Evolutionary conservation across 495 filamentous ascomycete species (phyloP), one percentile per base, ranked within the genome.

Genomic region (Lentithecium fluviatile): DNA sequence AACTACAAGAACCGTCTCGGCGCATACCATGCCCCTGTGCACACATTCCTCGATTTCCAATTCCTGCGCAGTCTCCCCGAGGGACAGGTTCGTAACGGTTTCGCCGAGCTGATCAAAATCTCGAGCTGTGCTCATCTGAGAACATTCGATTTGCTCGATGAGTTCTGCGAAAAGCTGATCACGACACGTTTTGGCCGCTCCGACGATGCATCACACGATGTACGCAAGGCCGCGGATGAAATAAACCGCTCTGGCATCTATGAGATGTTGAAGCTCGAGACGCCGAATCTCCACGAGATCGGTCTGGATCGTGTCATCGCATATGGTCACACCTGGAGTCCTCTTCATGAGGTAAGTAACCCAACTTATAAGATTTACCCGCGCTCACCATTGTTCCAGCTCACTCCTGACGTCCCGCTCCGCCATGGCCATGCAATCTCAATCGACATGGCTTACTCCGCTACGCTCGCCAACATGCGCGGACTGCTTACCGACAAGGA

Each of bases 281-380:
- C 81, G 2, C 83, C 83, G 3, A 86, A 85, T 52, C 75, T 86
- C 2, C 82, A 86, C 48, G 84, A 86, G 70, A 81, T 85, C 57
- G 81, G 78, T 0, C 74, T 86, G 7, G 82, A 85, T 64, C 71
- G 84, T 45, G 82, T 86, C 13, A 86, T 86, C 62, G 83, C 83
- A n/a, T 86, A 84, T 62, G 84, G 84, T 6, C 83, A 86, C 65
- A 86, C 83, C 0, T 87, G 84, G 84, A 85, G 81, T 4, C 84
- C 84, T 0, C 74, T 85, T 17, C 82, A 85, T 52, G 84, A 85
- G 34, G 55, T 49, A 40, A 37, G 55, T 50, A 36, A 19, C 17
- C n/a, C 21, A n/a, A 13, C 15, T 5, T 13, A 13, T n/a, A 23
- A 6, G 6, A 6, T 12, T 37, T 20, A 12, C 8, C 6, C 25